Conservation (phyloP, 2,329 filamentous ascomycete species). For the Fusarium succisae region DNA sequence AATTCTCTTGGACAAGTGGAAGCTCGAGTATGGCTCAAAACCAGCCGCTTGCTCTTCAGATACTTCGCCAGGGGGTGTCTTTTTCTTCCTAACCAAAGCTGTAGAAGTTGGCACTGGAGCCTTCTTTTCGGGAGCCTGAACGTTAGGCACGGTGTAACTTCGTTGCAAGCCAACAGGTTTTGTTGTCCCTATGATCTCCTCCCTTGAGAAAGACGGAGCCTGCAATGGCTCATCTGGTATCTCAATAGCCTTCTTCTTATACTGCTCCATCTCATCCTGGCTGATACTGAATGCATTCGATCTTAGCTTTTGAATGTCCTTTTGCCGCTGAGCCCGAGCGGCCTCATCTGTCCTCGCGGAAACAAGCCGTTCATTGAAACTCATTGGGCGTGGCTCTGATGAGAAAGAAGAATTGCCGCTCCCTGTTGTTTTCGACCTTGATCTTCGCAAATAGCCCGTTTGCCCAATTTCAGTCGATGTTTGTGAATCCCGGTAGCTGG, state of each 20-base stretch:
- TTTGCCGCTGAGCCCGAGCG: slow-evolving; percentile 59
- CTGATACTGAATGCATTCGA: slow-evolving; percentile 67
- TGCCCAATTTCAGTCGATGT: slow-evolving; percentile 27
- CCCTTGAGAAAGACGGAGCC: slow-evolving; percentile 67
- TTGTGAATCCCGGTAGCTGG: slow-evolving; percentile 53
- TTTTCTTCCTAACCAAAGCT: slow-evolving; percentile 19
- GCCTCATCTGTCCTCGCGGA: slow-evolving; percentile 70
- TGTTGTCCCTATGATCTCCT: slow-evolving; percentile 63
- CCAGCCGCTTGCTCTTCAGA: slow-evolving; percentile 51
- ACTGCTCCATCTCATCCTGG: slow-evolving; percentile 66
- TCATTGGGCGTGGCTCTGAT: slow-evolving; percentile 54
- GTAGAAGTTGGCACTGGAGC: slow-evolving; percentile 15
- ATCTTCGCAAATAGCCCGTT: slow-evolving; percentile 55
- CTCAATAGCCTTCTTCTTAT: slow-evolving; percentile 66
- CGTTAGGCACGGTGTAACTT: slow-evolving; percentile 55
- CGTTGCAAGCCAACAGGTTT: slow-evolving; percentile 48
- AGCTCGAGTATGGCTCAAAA: slow-evolving; percentile 86
- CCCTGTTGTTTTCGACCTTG: slow-evolving; percentile 53
- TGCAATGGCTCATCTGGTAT: slow-evolving; percentile 60
- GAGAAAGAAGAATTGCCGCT: slow-evolving; percentile 36
- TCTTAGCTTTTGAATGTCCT: slow-evolving; percentile 62
- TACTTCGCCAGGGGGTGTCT: slow-evolving; percentile 31
- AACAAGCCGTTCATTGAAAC: slow-evolving; percentile 88
- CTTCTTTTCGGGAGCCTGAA: slow-evolving; percentile 37
- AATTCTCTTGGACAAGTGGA: slow-evolving; percentile 84